Conservation (phyloP, 2,329 filamentous ascomycete species). For the Colletotrichum tabaci region DNA sequence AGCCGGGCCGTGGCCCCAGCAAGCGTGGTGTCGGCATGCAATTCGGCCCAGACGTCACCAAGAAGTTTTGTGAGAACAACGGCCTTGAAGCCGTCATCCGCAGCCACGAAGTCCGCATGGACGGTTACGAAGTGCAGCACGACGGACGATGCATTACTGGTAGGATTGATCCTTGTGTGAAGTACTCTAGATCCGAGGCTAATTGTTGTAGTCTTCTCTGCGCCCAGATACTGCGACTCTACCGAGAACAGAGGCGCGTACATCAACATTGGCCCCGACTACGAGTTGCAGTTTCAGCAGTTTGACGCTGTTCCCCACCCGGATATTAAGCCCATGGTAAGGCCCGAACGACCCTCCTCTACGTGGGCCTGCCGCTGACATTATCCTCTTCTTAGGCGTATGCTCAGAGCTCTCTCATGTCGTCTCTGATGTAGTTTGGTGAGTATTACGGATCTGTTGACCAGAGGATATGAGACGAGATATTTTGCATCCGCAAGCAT, state of each 20-base stretch:
- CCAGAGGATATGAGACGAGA: constrained; percentile 22
- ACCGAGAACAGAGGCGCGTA: constrained; percentile 99
- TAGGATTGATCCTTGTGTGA: constrained; percentile 56
- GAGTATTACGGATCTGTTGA: constrained; percentile 5
- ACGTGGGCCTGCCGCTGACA: constrained; percentile 48
- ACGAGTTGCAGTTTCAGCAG: constrained; percentile 92
- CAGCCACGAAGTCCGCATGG: constrained; percentile 98
- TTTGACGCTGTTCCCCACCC: constrained; percentile 98
- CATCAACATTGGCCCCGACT: constrained; percentile 94
- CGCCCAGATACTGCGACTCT: constrained; percentile 96
- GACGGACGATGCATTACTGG: constrained; percentile 95
- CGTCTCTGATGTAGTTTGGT: constrained; percentile 75
- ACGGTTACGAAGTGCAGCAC: constrained; percentile 98
- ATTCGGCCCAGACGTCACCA: constrained; percentile 96
- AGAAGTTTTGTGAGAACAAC: constrained; percentile 96
- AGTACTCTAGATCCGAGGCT: constrained; percentile 43
- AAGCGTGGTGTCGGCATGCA: constrained; percentile 97
- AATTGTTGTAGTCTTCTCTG: constrained; percentile 83
- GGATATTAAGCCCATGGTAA: constrained; percentile 91
- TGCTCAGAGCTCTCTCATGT: constrained; percentile 86
- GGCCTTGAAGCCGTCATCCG: constrained; percentile 94
- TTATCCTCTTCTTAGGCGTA: constrained; percentile 73
- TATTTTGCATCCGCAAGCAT: constrained; percentile 42
- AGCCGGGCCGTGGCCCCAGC: constrained; percentile 89
- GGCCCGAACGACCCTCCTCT: constrained; percentile 40